Evolutionary conservation across 805 yeast genomes (phyloP).

Genomic region (Hanseniaspora jakobsenii): DNA sequence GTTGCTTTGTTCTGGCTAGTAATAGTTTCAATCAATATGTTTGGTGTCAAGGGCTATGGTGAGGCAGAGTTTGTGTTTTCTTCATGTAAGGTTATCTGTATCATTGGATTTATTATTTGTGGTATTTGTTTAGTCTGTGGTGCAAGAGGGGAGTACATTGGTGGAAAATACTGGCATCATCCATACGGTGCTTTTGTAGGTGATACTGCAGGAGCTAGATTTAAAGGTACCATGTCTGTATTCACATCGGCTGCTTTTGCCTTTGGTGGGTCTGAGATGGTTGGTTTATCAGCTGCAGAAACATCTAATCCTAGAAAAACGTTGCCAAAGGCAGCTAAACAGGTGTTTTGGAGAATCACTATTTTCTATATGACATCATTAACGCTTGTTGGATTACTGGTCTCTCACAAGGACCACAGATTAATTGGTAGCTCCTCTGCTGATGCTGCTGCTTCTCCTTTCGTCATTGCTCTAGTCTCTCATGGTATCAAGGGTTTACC

Average conservation of each 20-base stretch:
- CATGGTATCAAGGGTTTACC: conserved; percentile 59
- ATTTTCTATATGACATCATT: conserved; percentile 38
- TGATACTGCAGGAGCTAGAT: conserved; percentile 28
- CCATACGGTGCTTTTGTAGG: conserved; percentile 48
- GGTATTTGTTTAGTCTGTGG: conserved; percentile 41
- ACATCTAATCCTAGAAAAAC: conserved; percentile 36
- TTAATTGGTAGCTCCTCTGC: conserved; percentile 39
- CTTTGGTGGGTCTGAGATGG: conserved; percentile 42
- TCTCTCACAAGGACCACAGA: conserved; percentile 35
- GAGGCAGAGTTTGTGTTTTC: conserved; percentile 43
- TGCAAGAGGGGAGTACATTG: conserved; percentile 38
- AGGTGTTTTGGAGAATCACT: conserved; percentile 44
- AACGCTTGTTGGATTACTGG: conserved; percentile 36
- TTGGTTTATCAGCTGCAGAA: conserved; percentile 42
- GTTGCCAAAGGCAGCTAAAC: conserved; percentile 42
- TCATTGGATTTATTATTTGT: conserved; percentile 42
- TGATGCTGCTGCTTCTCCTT: conserved; percentile 62
- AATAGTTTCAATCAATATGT: conserved; percentile 39
- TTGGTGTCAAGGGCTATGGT: conserved; percentile 46
- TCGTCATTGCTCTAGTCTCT: conserved; percentile 55
- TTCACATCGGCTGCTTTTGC: conserved; percentile 47
- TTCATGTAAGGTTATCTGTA: conserved; percentile 39
- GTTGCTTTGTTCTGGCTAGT: conserved; percentile 40
- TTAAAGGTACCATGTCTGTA: conserved; percentile 43
- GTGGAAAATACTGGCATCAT: conserved; percentile 38